Conservation (phyloP, 2,329 filamentous ascomycete genomes). For the Bipolaris cookei region DNA sequence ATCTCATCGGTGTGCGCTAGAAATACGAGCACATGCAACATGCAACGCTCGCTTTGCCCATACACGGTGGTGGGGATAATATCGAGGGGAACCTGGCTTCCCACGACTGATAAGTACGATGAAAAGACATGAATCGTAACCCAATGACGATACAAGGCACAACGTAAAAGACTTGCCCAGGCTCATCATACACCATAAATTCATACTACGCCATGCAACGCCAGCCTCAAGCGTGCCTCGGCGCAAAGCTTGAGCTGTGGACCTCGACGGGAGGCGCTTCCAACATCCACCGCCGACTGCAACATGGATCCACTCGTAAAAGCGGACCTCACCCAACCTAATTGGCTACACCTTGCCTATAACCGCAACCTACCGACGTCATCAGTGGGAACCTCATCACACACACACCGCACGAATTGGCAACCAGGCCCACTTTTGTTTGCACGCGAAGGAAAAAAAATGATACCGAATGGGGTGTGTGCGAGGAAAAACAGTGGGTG, state of each 20-base stretch:
- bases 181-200: not conserved
- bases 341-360: slow-evolving; percentile 19
- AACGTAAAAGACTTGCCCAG: not conserved
- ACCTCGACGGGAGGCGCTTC: slow-evolving; percentile 14
- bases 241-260: slow-evolving; percentile 25
- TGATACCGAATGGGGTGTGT: slow-evolving; percentile 7
- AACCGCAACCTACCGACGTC: slow-evolving; percentile 24
- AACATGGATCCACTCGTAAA: slow-evolving; percentile 30
- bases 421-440: slow-evolving; percentile 5
- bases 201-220: not conserved
- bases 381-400: slow-evolving; percentile 12
- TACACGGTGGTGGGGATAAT: not conserved
- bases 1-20: not conserved
- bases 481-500: slow-evolving; percentile 12
- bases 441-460: slow-evolving; percentile 11
- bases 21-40: not conserved
- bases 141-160: not conserved
- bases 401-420: slow-evolving; percentile 4
- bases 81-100: too few relatives aligned
- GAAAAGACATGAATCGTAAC: not conserved
- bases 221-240: slow-evolving; percentile 13
- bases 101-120: not conserved
- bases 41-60: not conserved
- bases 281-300: slow-evolving; percentile 14
- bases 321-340: slow-evolving; percentile 25